phyloP scores from a whole-genome alignment of 2,329 filamentous ascomycete species.

The Aspergillus sergii region DNA sequence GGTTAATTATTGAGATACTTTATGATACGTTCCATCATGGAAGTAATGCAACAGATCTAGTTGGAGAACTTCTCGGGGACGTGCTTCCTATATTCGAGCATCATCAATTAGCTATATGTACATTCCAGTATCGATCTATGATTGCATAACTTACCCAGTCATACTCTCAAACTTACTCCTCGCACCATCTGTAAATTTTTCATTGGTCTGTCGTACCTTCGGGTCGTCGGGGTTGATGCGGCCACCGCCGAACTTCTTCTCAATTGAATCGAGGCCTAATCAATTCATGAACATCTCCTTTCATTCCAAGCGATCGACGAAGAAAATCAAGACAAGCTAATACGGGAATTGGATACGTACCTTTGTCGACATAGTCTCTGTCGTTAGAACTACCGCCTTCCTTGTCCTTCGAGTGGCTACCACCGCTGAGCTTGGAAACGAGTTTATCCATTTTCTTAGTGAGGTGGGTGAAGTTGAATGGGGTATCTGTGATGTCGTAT shows the following conservation, averaged over 20 bases:
- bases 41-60: neutral
- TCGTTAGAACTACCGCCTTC: slow-evolving; percentile 6
- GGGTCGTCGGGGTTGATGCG: slow-evolving; percentile 38
- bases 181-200: slow-evolving; percentile 56
- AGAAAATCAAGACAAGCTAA: too few species aligned
- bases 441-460: slow-evolving; percentile 27
- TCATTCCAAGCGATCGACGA: neutral
- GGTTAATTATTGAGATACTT: too few species aligned
- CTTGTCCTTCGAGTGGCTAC: neutral
- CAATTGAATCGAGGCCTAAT: slow-evolving; percentile 48
- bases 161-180: slow-evolving; percentile 54
- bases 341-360: slow-evolving; percentile 29
- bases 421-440: slow-evolving; percentile 29
- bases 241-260: slow-evolving; percentile 53
- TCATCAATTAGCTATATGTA: neutral
- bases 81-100: neutral
- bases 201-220: slow-evolving; percentile 45
- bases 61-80: neutral
- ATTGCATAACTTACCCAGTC: slow-evolving; percentile 39
- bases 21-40: too few species aligned
- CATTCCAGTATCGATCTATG: too few species aligned
- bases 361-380: slow-evolving; percentile 56
- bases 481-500: neutral
- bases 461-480: slow-evolving; percentile 15
- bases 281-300: neutral